phyloP scores from a whole-genome alignment of 345 rosid species.

The Ceriops tagal region DNA sequence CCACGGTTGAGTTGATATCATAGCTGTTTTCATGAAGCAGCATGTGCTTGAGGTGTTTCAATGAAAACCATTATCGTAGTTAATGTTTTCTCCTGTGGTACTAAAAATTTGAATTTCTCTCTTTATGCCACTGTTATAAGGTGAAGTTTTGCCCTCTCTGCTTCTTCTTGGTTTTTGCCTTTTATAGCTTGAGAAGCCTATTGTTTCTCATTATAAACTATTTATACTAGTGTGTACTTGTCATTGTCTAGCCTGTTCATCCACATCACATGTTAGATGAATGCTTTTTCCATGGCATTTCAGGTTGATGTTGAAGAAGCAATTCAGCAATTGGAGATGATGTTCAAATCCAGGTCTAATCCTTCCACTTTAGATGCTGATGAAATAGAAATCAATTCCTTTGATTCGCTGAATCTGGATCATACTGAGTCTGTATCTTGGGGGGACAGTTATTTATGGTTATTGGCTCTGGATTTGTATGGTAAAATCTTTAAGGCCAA shows the following conservation, averaged over 20 bases:
- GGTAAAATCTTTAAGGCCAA: conserved; percentile 17
- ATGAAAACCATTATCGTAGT: no score
- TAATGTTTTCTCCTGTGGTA: no score
- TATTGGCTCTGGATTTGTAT: conserved; percentile 16
- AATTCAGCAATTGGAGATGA: conserved; percentile 21
- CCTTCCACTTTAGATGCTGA: conserved; percentile 20
- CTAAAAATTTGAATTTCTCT: no score
- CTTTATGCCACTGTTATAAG: no score
- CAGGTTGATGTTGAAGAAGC: conserved; percentile 27
- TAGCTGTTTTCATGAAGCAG: background rate
- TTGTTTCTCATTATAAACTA: no score
- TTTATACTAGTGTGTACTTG: no score
- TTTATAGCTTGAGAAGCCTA: no score
- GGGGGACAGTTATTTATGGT: conserved; percentile 29
- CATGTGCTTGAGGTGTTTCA: background rate
- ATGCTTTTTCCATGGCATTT: conserved; percentile 13
- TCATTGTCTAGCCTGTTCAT: no score
- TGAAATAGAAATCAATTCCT: conserved; percentile 24
- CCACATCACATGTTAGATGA: background rate
- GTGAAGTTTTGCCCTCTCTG: no score
- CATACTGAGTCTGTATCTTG: conserved; percentile 13
- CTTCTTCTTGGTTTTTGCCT: no score
- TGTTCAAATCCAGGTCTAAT: conserved; percentile 12
- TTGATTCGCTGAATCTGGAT: conserved; percentile 35
- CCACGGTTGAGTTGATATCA: no score